Percentiles rank a stretch among this genome's conserved stretches.
phyloP scores from a whole-genome alignment of 257 asterid species.

The Lycium barbarum region DNA sequence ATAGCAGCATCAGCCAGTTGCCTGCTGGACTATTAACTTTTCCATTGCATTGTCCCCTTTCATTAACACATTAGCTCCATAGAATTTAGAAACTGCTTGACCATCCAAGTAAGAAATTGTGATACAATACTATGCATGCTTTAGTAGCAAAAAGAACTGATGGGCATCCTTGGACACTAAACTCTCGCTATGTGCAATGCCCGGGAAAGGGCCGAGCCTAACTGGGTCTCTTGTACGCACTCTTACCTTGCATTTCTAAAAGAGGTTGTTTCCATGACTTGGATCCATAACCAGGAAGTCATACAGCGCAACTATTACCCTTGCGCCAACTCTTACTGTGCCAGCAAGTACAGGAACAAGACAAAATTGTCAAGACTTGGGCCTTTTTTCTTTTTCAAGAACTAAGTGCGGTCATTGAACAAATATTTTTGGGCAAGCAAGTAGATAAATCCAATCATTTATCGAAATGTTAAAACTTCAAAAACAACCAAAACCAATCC shows the following conservation, averaged over 20 bases:
- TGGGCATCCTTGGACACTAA: not conserved
- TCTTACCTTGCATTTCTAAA: not conserved
- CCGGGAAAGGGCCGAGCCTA: not conserved
- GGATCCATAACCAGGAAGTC: not conserved
- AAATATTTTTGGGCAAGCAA: not conserved
- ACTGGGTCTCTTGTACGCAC: not conserved
- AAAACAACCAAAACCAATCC: slow-evolving; percentile 5
- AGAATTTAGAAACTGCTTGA: slow-evolving; percentile 3
- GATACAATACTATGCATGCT: not conserved
- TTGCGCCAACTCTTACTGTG: not conserved
- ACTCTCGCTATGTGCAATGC: not conserved
- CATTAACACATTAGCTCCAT: not conserved
- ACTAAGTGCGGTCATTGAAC: not conserved
- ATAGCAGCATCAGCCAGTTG: not conserved
- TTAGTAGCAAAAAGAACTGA: not conserved
- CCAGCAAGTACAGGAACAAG: slow-evolving; percentile 25
- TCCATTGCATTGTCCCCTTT: slow-evolving; percentile 9
- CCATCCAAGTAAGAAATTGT: slow-evolving; percentile 6
- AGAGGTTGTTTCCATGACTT: not conserved
- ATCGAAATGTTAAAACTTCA: not conserved
- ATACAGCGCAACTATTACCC: not conserved
- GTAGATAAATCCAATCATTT: not conserved
- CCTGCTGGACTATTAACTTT: not conserved
- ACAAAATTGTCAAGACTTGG: slow-evolving; percentile 2
- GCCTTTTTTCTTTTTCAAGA: slow-evolving; percentile 3